phyloP scores from a whole-genome alignment of 2,329 filamentous ascomycete species.

The Fusarium nygamai region DNA sequence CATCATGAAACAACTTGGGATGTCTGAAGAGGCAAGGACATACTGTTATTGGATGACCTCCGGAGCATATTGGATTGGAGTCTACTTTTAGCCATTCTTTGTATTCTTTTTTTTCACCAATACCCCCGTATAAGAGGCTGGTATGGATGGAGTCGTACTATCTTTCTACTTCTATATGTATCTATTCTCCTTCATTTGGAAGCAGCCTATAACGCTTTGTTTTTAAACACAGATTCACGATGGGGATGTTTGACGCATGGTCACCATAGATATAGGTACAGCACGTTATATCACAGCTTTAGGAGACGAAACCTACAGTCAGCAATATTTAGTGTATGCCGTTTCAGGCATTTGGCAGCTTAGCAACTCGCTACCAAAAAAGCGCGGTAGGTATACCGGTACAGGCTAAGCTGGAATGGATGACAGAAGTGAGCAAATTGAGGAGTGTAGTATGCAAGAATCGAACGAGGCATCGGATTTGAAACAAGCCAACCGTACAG shows the following conservation, averaged over 20 bases:
- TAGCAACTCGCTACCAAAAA: background rate
- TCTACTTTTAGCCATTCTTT: constrained; percentile 13
- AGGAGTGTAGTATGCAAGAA: constrained; percentile 39
- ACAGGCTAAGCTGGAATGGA: background rate
- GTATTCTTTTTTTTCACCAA: constrained; percentile 21
- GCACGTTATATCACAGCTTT: background rate
- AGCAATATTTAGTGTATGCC: background rate
- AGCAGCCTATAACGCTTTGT: background rate
- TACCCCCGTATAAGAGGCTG: constrained; percentile 21
- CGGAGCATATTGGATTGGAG: constrained; percentile 22
- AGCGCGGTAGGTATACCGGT: background rate
- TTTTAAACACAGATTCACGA: background rate
- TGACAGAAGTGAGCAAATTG: constrained; percentile 19
- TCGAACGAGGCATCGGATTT: constrained; percentile 42
- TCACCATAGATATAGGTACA: background rate
- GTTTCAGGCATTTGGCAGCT: background rate
- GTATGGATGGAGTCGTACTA: constrained; percentile 24
- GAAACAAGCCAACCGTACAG: constrained; percentile 37
- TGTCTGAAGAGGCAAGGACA: constrained; percentile 22
- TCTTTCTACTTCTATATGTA: constrained; percentile 7
- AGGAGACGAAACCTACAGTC: background rate
- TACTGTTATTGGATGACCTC: constrained; percentile 11
- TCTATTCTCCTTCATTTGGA: constrained; percentile 14
- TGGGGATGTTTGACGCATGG: background rate
- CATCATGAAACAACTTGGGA: constrained; percentile 37